These are phyloP conservation scores for Penicillium hesseltinei DNA, from an alignment of 2,329 filamentous ascomycete genomes.

Conservation along the genomic window DNA sequence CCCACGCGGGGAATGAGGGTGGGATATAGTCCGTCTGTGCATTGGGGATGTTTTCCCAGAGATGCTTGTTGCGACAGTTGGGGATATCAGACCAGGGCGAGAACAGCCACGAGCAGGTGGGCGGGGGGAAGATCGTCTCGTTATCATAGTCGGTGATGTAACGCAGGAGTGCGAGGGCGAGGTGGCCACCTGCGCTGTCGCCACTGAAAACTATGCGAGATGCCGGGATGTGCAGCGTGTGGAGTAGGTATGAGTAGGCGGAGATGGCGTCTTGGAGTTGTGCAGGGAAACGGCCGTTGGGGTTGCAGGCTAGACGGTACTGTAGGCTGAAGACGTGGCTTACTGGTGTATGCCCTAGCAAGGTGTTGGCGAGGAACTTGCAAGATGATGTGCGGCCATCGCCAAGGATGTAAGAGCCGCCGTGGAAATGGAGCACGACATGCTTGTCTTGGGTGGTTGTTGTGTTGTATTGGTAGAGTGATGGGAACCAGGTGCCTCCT, in stretches of 20 bases:
- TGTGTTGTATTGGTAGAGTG: conserved; percentile 5
- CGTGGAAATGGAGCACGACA: conserved; percentile 16
- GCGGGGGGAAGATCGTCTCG: conserved; percentile 4
- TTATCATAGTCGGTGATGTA: conserved; percentile 14
- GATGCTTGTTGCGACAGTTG: conserved; percentile 1
- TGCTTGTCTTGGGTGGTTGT: conserved; percentile 7
- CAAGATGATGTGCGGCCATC: conserved; percentile 11
- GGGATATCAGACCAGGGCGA: conserved; percentile 17
- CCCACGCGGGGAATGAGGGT: conserved; percentile 3
- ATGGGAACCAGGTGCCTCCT: conserved; percentile 18
- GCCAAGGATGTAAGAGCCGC: conserved; percentile 14
- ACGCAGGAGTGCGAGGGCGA: conserved; percentile 20
- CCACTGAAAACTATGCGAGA: conserved; percentile 22
- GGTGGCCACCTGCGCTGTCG: conserved; percentile 24
- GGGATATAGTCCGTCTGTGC: conserved; percentile 3
- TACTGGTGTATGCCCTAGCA: conserved; percentile 5
- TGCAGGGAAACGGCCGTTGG: conserved; percentile 16
- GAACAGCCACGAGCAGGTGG: conserved; percentile 17
- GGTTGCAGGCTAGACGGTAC: conserved; percentile 17
- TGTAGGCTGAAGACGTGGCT: conserved; percentile 16
- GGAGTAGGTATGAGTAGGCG: conserved; percentile 22
- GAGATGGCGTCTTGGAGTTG: conserved; percentile 27
- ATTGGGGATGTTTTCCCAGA: conserved; percentile 9
- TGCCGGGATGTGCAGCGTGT: conserved; percentile 19
- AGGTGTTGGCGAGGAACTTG: conserved; percentile 8